Evolutionary conservation across 495 filamentous ascomycete species (phyloP), one percentile per base, ranked within the genome.

Genomic region (Lasiosphaeria ovina): DNA sequence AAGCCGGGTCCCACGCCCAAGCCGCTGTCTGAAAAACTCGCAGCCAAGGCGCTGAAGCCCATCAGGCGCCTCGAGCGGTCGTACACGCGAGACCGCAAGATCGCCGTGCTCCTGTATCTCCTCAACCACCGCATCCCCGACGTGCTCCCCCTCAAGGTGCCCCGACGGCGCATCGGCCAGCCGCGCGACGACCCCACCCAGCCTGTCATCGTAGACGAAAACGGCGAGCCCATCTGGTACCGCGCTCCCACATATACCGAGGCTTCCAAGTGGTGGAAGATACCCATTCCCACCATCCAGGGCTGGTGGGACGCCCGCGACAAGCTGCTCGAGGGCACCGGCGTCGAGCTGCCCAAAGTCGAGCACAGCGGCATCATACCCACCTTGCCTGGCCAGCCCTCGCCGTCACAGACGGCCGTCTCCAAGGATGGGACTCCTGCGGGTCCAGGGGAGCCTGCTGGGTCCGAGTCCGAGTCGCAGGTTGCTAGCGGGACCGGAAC

Each of bases 221-320:
- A 67, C 24, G 67, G 69, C 48, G 45, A 58, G 31, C 33, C 52
- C 33, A 54, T 69, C 24, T 63, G 55, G 62, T 59, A 63, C 49
- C 67, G 69, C 32, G 59, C 67, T 44, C 67, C 67, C 1, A 71
- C 67, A 11, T 69, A 71, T 48, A 40, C 58, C 24, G 69, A 71
- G 50, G 64, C 69, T 1, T 61, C 60, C 4, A 38, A 62, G 14
- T 69, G 59, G 38, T 69, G 62, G 64, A 67, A 69, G 36, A 65
- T 71, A 3, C 69, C 67, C 0, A 53, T 36, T 0, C 67, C 67
- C 7, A 71, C 69, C 2, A 71, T 71, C 35, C 60, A 63, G 6
- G 61, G 60, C 4, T 71, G 69, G 66, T 71, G 69, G 67, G 69
- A 69, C 14, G n/a, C 55, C n/a, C 57, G 64, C 16, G 64, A 69